A percentile compares a stretch with the other conserved stretches of the same genome.
Evolutionary conservation across 352 stramenopile species (phyloP).

Genomic region (Pythium guiyangense): DNA sequence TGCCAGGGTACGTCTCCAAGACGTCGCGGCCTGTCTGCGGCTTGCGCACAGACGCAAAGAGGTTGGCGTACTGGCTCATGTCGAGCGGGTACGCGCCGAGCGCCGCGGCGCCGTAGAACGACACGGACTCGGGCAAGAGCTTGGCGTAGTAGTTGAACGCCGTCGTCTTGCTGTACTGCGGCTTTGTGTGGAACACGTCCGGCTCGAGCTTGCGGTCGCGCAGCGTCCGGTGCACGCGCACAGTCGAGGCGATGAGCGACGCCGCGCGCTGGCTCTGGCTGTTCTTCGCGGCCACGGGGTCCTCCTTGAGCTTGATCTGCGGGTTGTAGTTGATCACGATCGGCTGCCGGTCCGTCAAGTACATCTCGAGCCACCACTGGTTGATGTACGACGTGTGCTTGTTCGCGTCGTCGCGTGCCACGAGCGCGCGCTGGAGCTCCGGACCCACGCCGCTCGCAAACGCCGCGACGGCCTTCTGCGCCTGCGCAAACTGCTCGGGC

Average conservation of each 20-base stretch:
- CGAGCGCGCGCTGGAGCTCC: conserved; percentile 67
- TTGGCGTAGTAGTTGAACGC: conserved; percentile 82
- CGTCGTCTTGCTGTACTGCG: conserved; percentile 64
- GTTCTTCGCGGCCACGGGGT: conserved; percentile 82
- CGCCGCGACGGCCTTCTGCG: conserved; percentile 42
- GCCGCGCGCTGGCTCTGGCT: conserved; percentile 74
- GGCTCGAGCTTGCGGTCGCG: conserved; percentile 77
- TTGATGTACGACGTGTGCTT: conserved; percentile 91
- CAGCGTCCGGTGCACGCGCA: conserved; percentile 80
- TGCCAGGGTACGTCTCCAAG: conserved; percentile 50
- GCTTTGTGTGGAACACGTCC: conserved; percentile 89
- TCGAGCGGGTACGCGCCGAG: conserved; percentile 86
- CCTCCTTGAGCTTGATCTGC: conserved; percentile 86
- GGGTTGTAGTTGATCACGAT: conserved; percentile 91
- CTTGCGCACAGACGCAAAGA: conserved; percentile 82
- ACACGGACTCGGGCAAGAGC: conserved; percentile 74
- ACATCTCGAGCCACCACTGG: conserved; percentile 93
- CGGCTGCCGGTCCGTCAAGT: conserved; percentile 81
- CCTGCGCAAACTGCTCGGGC: conserved; percentile 46
- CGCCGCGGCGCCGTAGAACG: conserved; percentile 86
- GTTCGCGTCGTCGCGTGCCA: conserved; percentile 74
- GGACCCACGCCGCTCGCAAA: conserved; percentile 58
- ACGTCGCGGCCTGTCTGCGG: conserved; percentile 62
- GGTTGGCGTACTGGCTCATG: conserved; percentile 91
- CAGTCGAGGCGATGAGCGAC: conserved; percentile 79